Evolutionary conservation across 2,329 filamentous ascomycete genomes (phyloP), one percentile per base, ranked within the genome.

Genomic region (Ceratocystis cubensis): DNA sequence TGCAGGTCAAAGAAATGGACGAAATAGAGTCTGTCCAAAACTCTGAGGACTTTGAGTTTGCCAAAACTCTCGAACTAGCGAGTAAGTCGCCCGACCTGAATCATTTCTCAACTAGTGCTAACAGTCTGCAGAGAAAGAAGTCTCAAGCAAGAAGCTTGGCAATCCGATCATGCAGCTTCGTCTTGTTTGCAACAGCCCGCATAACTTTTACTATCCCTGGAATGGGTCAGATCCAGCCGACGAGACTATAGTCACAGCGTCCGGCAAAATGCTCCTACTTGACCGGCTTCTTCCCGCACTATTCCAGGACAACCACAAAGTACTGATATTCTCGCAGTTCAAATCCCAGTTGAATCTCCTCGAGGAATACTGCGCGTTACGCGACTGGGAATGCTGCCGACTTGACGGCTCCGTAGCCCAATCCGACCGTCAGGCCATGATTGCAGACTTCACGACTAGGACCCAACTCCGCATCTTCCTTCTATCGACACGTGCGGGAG

Each of bases 191-290:
- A 96, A 99, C 75, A 90, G 86, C 0, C 94, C 94, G 0, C 92
- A 96, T 75, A 96, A 96, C 73, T 97, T 99, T 74, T 97, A 96
- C 76, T 95, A 91, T 73, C 93, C 94, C 0, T 97, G 93, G 83
- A 79, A 79, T 5, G 80, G 83, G 17, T 81, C 82, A 5, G 74
- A 81, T 0, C 78, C 82, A 0, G 78, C 91, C 0, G 91, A 97
- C 71, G 88, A 95, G 72, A 87, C 83, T 0, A 83, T 99, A 5
- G 84, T 99, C 44, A 93, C 88, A 0, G 85, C 89, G 0, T 96
- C 91, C 0, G 94, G 94, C 15, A 99, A 99, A 75, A 96, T 99
- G 91, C 83, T 96, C 1, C 82, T 99, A 0, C 83, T 99, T 0
- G 94, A 99, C 73, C 85, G 91, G 0, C 81, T 99, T 0, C 82